Percentiles rank a stretch among this genome's conserved stretches.
Evolutionary conservation across 2,329 filamentous ascomycete species (phyloP).

Genomic region (Kalmusia sp.): DNA sequence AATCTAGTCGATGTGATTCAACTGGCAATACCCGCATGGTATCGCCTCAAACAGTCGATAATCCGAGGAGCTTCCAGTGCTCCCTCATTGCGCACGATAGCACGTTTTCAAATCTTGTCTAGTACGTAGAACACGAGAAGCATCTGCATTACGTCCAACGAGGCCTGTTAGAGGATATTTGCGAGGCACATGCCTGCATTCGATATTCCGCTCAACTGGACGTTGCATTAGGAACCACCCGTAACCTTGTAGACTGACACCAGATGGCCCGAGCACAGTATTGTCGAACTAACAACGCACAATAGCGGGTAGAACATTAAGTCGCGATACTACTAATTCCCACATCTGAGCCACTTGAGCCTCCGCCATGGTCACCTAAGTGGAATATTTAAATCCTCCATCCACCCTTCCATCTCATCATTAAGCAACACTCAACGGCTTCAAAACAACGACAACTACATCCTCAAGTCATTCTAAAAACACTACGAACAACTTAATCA

Average conservation of each 20-base stretch:
- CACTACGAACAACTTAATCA: neutral
- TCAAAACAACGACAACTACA: neutral
- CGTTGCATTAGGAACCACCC: neutral
- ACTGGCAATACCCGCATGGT: no score
- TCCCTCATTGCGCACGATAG: neutral
- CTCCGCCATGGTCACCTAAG: neutral
- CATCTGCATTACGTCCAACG: neutral
- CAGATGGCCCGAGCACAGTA: neutral
- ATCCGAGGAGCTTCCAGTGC: no score
- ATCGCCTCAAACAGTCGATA: neutral
- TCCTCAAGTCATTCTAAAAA: neutral
- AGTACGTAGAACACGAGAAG: neutral
- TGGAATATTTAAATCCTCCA: neutral
- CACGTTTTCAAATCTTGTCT: neutral
- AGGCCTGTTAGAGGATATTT: neutral
- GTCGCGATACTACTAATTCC: neutral
- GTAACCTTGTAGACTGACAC: neutral
- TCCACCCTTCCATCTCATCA: neutral
- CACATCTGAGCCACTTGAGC: constrained; percentile 8
- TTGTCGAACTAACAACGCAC: neutral
- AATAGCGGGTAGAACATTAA: neutral
- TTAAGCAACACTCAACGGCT: neutral
- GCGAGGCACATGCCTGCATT: neutral
- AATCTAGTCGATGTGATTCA: neutral
- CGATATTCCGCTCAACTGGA: neutral